These are phyloP conservation scores for Gnetum montanum DNA, from an alignment of 75 land plant species.

Conservation along the genomic window DNA sequence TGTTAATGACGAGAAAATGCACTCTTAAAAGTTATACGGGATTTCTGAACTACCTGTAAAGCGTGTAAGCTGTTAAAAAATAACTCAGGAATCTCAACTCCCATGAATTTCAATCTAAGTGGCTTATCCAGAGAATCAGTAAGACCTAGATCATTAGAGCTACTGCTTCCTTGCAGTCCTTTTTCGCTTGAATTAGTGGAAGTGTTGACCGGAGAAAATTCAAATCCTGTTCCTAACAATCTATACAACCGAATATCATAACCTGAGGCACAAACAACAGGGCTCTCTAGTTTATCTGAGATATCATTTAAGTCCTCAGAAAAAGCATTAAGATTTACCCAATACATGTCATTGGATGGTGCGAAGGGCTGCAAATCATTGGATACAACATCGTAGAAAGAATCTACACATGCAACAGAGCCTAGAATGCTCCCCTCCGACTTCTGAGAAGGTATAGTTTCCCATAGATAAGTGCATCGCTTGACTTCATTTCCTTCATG, in stretches of 20 bases:
- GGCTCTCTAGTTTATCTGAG: slow-evolving; percentile 4
- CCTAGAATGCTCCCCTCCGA: not conserved
- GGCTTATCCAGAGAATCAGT: slow-evolving; percentile 20
- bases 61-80: slow-evolving; percentile 68
- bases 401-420: not conserved
- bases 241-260: slow-evolving; percentile 64
- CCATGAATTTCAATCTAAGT: slow-evolving; percentile 22
- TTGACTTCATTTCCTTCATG: not conserved
- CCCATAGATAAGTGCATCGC: not conserved
- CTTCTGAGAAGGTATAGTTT: not conserved
- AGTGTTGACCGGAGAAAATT: slow-evolving; percentile 15
- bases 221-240: slow-evolving; percentile 38
- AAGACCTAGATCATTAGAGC: slow-evolving; percentile 2
- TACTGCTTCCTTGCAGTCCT: not conserved
- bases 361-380: slow-evolving; percentile 34
- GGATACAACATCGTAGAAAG: not conserved
- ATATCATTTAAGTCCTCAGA: not conserved
- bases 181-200: slow-evolving; percentile 1
- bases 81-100: slow-evolving; percentile 17
- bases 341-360: slow-evolving; percentile 60
- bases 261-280: slow-evolving; percentile 9
- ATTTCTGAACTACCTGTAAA: slow-evolving; percentile 42
- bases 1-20: not conserved
- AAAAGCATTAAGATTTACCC: too few species aligned
- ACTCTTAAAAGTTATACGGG: not conserved